Percentiles rank a stretch among this genome's conserved stretches.
phyloP scores from a whole-genome alignment of 148 eudicot genomes.

The Pouteria glomerata region DNA sequence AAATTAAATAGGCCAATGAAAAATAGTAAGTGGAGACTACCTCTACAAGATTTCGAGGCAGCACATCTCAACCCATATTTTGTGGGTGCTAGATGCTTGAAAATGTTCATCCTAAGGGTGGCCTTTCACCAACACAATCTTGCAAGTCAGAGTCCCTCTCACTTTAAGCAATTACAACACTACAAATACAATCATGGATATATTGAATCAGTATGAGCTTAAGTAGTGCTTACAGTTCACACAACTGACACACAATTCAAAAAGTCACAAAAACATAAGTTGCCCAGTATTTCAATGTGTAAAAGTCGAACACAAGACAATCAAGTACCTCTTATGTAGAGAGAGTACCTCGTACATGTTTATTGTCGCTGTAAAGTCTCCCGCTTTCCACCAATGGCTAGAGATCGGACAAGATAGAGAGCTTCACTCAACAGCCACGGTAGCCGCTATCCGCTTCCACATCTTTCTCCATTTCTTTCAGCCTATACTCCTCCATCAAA shows the following conservation, averaged over 20 bases:
- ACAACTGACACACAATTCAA: not conserved
- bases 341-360: too few relatives aligned
- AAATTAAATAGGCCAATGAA: not conserved
- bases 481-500: too few relatives aligned
- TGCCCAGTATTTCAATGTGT: not conserved
- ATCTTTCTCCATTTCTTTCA: too few relatives aligned
- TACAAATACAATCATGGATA: not conserved
- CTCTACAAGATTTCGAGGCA: constrained; percentile 29
- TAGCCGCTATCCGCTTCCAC: too few relatives aligned
- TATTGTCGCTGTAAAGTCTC: too few relatives aligned
- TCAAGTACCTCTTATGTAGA: not conserved
- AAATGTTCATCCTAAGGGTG: constrained; percentile 35
- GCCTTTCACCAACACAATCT: constrained; percentile 10
- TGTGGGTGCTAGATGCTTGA: constrained; percentile 39
- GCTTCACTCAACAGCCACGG: too few relatives aligned
- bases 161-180: not conserved
- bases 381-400: too few relatives aligned
- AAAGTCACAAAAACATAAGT: not conserved
- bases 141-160: not conserved
- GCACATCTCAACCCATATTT: constrained; percentile 22
- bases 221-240: not conserved
- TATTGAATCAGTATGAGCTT: too few relatives aligned
- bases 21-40: constrained; percentile 24
- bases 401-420: too few relatives aligned
- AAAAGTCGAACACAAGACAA: not conserved